Base-by-base conservation (phyloP, 2,329 filamentous ascomycete species). In the Penicillium hesseltinei region DNA sequence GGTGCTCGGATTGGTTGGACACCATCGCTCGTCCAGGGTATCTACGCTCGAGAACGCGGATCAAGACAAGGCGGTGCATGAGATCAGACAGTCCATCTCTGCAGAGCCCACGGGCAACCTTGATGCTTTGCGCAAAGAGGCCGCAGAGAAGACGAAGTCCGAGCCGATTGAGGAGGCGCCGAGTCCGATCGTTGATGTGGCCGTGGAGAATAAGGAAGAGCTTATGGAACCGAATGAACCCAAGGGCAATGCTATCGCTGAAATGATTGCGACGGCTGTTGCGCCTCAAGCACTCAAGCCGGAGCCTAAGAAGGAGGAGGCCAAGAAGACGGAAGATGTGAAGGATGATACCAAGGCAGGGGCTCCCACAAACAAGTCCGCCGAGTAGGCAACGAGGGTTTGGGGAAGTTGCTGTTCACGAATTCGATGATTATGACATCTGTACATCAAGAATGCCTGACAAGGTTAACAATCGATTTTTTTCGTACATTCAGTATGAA, bases 31-130 rank as follows among this genome's bases (percentile, higher is more conserved):
- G 0, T 73, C 73, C 8, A 71, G 72, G 33, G 64, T 76, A 9
- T 73, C 73, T 25, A 68, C 67, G 4, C 69, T 69, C 0, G 71
- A 70, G 17, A 62, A 68, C 17, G 70, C 68, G 38, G 75, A 75
- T 54, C 67, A 69, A 31, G 69, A 72, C n/a, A 67, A 72, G 54
- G 65, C 72, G 6, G 68, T 70, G 19, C 65, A 69, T 42, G 74
- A 77, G 55, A 66, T 77, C 39, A 69, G 75, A 11, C 69, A 71
- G 44, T 76, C 75, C 5, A 70, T 77, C 36, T 71, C 72, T 4
- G 67, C 66, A 3, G 62, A 60, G 13, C 53, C 58, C 13, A 60
- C 62, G 23, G 66, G 62, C 15, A 64, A 68, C 27, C 54, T 71
- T 21, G 67, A 69, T 21, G 63, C 69, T 38, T 53, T 75, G 58